phyloP scores from a whole-genome alignment of 208 protist species.

The Leishmania mexicana region DNA sequence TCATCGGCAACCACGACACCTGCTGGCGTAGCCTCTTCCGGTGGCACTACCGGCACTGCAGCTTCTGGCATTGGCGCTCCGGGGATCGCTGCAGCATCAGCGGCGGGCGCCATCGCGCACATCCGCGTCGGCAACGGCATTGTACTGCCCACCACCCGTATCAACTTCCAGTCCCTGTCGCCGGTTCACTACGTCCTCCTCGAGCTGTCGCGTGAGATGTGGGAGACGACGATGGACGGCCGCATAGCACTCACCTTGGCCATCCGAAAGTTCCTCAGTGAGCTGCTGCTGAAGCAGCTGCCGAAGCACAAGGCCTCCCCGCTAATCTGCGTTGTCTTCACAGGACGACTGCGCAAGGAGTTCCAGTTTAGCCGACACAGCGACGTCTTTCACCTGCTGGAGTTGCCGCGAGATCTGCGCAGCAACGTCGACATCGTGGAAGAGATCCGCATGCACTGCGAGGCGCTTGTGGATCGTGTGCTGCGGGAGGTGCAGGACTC shows the following conservation, averaged over 20 bases:
- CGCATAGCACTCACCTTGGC: constrained; percentile 70
- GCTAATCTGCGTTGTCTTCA: constrained; percentile 73
- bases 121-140: constrained; percentile 67
- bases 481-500: constrained; percentile 42
- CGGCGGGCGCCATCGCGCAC: background rate
- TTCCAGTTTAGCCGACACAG: constrained; percentile 51
- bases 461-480: constrained; percentile 61
- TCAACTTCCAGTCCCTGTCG: constrained; percentile 86
- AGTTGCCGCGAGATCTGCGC: constrained; percentile 57
- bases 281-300: constrained; percentile 71
- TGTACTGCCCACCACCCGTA: constrained; percentile 58
- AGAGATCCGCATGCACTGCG: constrained; percentile 74
- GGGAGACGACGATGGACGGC: constrained; percentile 80
- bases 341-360: constrained; percentile 52
- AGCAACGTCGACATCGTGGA: constrained; percentile 46
- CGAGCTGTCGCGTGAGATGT: constrained; percentile 85
- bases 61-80: background rate
- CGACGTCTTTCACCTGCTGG: constrained; percentile 75
- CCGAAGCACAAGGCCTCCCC: constrained; percentile 69
- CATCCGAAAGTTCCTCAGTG: constrained; percentile 76
- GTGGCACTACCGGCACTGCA: background rate
- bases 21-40: background rate
- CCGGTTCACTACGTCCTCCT: constrained; percentile 78
- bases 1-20: background rate
- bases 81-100: background rate